Evolutionary conservation across 2,329 filamentous ascomycete genomes (phyloP), one percentile per base, ranked within the genome.

Genomic region (Xylariales sp.): DNA sequence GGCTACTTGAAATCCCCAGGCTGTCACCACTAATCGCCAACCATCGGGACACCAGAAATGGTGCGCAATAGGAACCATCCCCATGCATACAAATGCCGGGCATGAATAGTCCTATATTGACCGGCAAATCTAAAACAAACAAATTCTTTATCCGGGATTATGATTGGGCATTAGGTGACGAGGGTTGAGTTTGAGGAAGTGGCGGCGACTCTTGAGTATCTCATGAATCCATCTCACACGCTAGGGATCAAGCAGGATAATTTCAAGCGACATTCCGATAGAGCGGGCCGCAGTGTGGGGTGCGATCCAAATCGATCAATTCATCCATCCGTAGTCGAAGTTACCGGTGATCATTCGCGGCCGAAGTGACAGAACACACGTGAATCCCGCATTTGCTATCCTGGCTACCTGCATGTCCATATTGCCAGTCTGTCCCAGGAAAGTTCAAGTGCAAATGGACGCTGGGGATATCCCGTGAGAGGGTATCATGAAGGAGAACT

Each of bases 41-140:
- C 62, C 55, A 48, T 59, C 46, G 60, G 57, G 65, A 60, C 63
- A 62, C 61, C 62, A 69, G 63, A 68, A 70, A 69, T 71, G 32
- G 34, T 49, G 61, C 59, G 73, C 66, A 72, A 68, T 49, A 64
- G 52, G 63, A 63, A 66, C 55, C 53, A 54, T 53, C 41, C 68
- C 69, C 65, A 67, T 65, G 66, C 71, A 65, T 69, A 71, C 66
- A 71, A 65, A 69, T 74, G 71, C 69, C 65, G 71, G 64, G 69
- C 60, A 63, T 67, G 61, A 71, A 69, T 69, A 67, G 61, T 62
- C 68, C 61, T 59, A 62, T 66, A 68, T 66, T 41, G 70, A 56
- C 69, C 64, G 65, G 64, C 69, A 71, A 71, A 73, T 76, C 74
- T 75, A 76, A 67, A 73, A 75, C 73, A 74, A 75, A 72, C 69